Evolutionary conservation across 2,329 filamentous ascomycete species (phyloP), one percentile per base, ranked within the genome.

Genomic region (Aspergillus fischeri): DNA sequence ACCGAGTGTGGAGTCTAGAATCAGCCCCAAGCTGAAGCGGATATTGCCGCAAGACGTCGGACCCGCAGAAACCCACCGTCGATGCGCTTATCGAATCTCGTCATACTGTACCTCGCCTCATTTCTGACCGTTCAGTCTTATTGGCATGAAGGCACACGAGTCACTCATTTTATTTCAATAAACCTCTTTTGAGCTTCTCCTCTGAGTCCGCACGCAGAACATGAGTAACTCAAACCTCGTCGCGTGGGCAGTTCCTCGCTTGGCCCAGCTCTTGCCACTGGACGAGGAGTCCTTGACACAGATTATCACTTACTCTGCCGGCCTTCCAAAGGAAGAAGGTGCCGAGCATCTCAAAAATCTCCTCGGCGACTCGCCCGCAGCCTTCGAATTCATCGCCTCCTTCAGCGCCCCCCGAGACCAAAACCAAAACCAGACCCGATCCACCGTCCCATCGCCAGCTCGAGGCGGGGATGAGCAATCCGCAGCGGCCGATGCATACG

Each of bases 261-360:
- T 99, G 7, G 86, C 87, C 25, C 86, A 86, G 69, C 81, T 99
- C 17, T 82, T 99, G 1, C 91, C 92, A 7, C 80, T 97, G 10
- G 92, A 96, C 38, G 86, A 96, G 38, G 86, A 90, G 11, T 92
- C 93, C 44, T 80, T 97, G 32, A 85, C 86, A 68, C 91, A 97
- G 70, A 83, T 97, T 47, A 81, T 97, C 63, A 86, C 90, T 50
- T 97, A 97, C 72, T 86, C 90, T 2, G 80, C 85, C 38, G 88
- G 86, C 0, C 81, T 97, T 8, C 86, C 91, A 7, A 92, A 89
- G 69, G 77, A 86, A 52, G 89, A 88, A 62, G 90, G 91, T 14
- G 91, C 86, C 52, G 87, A 92, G 45, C 91, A 97, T 73, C 88
- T 99, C 60, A 89, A 87, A 72, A 91, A 94, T 69, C 80, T 99